phyloP scores from a whole-genome alignment of 2,329 filamentous ascomycete species.

The Magnaporthales sp. region DNA sequence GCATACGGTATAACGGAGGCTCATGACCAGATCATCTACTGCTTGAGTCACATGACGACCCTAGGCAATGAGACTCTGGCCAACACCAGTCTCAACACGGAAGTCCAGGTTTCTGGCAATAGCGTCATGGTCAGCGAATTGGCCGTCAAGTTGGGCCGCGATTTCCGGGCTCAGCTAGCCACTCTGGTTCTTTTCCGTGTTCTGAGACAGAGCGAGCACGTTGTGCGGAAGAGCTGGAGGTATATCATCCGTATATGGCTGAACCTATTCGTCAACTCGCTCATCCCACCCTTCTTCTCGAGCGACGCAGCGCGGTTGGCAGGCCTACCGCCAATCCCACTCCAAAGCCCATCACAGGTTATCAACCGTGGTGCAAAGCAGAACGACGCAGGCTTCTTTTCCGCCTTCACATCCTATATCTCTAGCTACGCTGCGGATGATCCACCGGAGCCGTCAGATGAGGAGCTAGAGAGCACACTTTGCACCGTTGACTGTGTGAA shows the following conservation, averaged over 20 bases:
- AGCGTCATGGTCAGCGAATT: slow-evolving; percentile 98
- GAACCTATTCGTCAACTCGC: slow-evolving; percentile 91
- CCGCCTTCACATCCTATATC: slow-evolving; percentile 90
- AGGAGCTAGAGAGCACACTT: slow-evolving; percentile 91
- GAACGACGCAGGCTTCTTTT: slow-evolving; percentile 79
- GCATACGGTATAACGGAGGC: slow-evolving; percentile 77
- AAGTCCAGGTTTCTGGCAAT: slow-evolving; percentile 84
- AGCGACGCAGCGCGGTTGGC: slow-evolving; percentile 54
- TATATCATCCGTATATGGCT: slow-evolving; percentile 86
- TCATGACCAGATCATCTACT: slow-evolving; percentile 87
- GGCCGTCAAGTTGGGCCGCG: slow-evolving; percentile 87
- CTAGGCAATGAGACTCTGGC: slow-evolving; percentile 67
- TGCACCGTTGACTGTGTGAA: slow-evolving; percentile 92
- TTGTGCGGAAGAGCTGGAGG: slow-evolving; percentile 70
- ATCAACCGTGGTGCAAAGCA: slow-evolving; percentile 78
- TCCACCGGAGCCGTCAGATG: slow-evolving; percentile 92
- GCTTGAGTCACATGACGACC: slow-evolving; percentile 83
- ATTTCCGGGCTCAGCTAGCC: slow-evolving; percentile 88
- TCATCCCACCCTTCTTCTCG: slow-evolving; percentile 74
- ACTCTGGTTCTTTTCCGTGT: slow-evolving; percentile 94
- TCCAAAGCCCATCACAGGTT: slow-evolving; percentile 85
- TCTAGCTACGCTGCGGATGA: slow-evolving; percentile 99
- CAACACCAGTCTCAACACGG: slow-evolving; percentile 86
- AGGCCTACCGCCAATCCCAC: slow-evolving; percentile 65
- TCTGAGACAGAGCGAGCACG: slow-evolving; percentile 72